A percentile compares a stretch with the other conserved stretches of the same genome.
Conservation (phyloP, 768 basidiomycete genomes). For the Tubosaeta sp. region DNA sequence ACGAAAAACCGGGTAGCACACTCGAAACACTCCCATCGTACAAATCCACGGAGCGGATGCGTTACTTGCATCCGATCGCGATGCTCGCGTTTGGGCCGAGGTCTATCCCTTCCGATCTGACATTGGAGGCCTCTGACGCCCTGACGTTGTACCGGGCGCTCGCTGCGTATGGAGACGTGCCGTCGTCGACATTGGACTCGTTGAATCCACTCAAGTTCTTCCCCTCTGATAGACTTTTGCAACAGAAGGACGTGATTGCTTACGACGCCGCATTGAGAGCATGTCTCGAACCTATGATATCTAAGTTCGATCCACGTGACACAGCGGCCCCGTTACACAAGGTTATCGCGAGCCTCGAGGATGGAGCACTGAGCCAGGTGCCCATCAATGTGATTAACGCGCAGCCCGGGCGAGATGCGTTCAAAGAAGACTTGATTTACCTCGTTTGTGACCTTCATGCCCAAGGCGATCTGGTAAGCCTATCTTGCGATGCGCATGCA, state of each 20-base stretch:
- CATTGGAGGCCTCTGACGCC: constrained; percentile 58
- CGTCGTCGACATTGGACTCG: constrained; percentile 11
- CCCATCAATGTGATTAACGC: constrained; percentile 25
- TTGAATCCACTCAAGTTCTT: constrained; percentile 49
- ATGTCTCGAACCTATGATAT: constrained; percentile 35
- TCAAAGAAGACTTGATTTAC: constrained; percentile 43
- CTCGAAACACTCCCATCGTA: constrained; percentile 38
- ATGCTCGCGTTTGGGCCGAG: constrained; percentile 51
- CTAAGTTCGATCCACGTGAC: constrained; percentile 34
- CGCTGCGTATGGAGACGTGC: constrained; percentile 21
- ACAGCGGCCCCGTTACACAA: constrained; percentile 30
- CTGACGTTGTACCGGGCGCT: constrained; percentile 50
- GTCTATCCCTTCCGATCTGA: constrained; percentile 55
- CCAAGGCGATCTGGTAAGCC: constrained; percentile 49
- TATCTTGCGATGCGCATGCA: not conserved
- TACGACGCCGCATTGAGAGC: constrained; percentile 56
- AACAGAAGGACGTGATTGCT: constrained; percentile 55
- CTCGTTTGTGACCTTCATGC: constrained; percentile 57
- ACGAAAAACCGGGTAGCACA: constrained; percentile 9
- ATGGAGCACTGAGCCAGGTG: constrained; percentile 29
- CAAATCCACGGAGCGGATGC: constrained; percentile 36
- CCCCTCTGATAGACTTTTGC: constrained; percentile 35
- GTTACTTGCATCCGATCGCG: constrained; percentile 63
- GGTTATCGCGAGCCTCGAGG: constrained; percentile 41
- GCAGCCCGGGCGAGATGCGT: constrained; percentile 29